Base-by-base conservation (phyloP, 257 asterid genomes). In the Rauvolfia tetraphylla region DNA sequence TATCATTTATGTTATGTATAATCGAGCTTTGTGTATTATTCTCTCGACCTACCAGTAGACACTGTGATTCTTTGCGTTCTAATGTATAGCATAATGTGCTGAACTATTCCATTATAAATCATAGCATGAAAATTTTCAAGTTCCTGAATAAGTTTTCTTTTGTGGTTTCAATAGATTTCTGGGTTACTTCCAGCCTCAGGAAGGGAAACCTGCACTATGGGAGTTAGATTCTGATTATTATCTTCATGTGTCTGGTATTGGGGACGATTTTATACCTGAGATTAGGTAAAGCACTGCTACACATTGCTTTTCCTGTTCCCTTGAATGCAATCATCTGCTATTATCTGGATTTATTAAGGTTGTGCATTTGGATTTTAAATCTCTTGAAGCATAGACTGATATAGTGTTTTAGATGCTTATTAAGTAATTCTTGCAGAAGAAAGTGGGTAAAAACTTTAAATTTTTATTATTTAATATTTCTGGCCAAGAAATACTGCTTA, bases 191-290 rank as follows among this genome's bases (percentile, higher is more conserved):
- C 94, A 87, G 86, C 99, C 99, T 31, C 94, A 88, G 82, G 99
- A 95, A 71, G 99, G 99, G 68, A 95, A 95, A 81, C 97, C 99
- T 78, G 96, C 98, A 75, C 86, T 95, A 39, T 95, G 99, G 99
- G 99, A 95, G 80, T 85, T 95, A 90, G 99, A 95, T 85, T 93
- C 99, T 71, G 99, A 95, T 87, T 95, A 95, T 83, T 95, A 95
- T 86, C 99, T 95, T 81, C 99, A 95, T 77, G 96, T 93, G 66
- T 95, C 99, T 57, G 98, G 98, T 70, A 84, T 90, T 74, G 98
- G 96, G 79, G 99, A 93, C 75, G 98, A 95, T 85, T 72, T 90
- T 76, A 65, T 90, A 75, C 97, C 95, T 42, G 90, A 91, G 72
- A 76, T 72, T 31, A 89, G 97, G 96, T 92, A 82, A 79, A 69